phyloP scores from a whole-genome alignment of 2,329 filamentous ascomycete species.

The Dendryphion nanum region DNA sequence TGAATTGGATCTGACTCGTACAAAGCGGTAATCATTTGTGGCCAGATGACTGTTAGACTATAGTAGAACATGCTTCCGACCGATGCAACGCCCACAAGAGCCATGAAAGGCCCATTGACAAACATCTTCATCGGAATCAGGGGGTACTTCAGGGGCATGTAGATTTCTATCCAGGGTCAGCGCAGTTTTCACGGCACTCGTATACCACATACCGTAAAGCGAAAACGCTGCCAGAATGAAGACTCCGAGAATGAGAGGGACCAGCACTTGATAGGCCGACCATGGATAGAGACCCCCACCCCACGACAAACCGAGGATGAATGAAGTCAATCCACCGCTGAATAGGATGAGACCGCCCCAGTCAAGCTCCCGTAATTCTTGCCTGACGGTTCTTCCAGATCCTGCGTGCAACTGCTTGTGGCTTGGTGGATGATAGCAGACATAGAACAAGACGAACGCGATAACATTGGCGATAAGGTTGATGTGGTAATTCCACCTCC shows the following conservation, averaged over 20 bases:
- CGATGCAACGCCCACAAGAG: constrained; percentile 10
- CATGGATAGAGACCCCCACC: constrained; percentile 14
- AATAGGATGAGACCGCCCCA: constrained; percentile 13
- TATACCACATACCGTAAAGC: constrained; percentile 9
- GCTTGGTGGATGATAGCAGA: constrained; percentile 14
- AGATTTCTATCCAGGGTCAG: constrained; percentile 8
- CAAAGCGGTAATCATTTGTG: constrained; percentile 14
- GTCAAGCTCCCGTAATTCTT: constrained; percentile 13
- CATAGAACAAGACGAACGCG: constrained; percentile 10
- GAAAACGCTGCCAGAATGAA: constrained; percentile 12
- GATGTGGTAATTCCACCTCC: constrained; percentile 15
- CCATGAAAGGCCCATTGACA: constrained; percentile 8
- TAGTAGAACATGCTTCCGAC: constrained; percentile 19
- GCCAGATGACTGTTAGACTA: constrained; percentile 16
- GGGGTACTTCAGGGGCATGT: constrained; percentile 13
- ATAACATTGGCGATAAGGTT: constrained; percentile 11
- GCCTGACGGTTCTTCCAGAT: constrained; percentile 6
- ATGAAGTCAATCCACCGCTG: constrained; percentile 7
- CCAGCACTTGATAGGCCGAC: constrained; percentile 12
- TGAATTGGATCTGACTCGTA: constrained; percentile 11
- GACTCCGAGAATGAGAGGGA: constrained; percentile 12
- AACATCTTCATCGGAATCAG: constrained; percentile 13
- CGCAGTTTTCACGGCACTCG: neutral
- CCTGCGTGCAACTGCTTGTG: constrained; percentile 11
- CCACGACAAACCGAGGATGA: constrained; percentile 12